phyloP scores from a whole-genome alignment of 768 basidiomycete species.

The Serendipita sp. region DNA sequence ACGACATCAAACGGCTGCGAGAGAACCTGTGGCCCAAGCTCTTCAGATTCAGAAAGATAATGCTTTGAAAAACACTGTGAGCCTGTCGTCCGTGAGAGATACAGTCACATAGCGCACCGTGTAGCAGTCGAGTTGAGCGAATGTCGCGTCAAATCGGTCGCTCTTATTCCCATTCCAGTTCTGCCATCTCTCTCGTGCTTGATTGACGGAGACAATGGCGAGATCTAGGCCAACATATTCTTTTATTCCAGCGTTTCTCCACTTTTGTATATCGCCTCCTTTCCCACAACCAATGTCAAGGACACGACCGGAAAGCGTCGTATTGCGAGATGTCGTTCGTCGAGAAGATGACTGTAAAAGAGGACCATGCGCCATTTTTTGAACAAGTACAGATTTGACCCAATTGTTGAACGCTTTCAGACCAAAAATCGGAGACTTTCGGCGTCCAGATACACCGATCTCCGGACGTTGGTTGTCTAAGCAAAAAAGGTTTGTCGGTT shows the following conservation, averaged over 20 bases:
- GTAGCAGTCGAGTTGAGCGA: constrained; percentile 84
- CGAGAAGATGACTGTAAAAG: constrained; percentile 28
- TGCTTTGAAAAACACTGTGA: neutral
- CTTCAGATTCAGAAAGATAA: neutral
- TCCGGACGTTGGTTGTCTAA: constrained; percentile 89
- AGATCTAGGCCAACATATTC: constrained; percentile 81
- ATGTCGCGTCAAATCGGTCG: constrained; percentile 57
- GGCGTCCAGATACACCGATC: constrained; percentile 69
- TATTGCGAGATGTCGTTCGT: constrained; percentile 12
- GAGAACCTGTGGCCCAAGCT: neutral
- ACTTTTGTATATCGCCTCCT: constrained; percentile 93
- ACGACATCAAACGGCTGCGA: constrained; percentile 71
- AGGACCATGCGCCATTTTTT: constrained; percentile 67
- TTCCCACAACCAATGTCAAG: constrained; percentile 98
- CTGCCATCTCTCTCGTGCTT: constrained; percentile 63
- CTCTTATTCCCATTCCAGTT: constrained; percentile 25
- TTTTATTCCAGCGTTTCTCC: constrained; percentile 70
- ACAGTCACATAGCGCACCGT: constrained; percentile 22
- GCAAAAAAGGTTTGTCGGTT: neutral
- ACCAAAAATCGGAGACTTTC: constrained; percentile 87
- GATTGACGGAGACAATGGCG: constrained; percentile 73
- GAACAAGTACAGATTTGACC: constrained; percentile 95
- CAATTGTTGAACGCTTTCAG: constrained; percentile 98
- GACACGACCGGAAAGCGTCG: constrained; percentile 43
- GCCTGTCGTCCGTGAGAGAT: neutral